Evolutionary conservation across 164 flowering plant species (phyloP).

Genomic region (Magnolia kwangsiensis): DNA sequence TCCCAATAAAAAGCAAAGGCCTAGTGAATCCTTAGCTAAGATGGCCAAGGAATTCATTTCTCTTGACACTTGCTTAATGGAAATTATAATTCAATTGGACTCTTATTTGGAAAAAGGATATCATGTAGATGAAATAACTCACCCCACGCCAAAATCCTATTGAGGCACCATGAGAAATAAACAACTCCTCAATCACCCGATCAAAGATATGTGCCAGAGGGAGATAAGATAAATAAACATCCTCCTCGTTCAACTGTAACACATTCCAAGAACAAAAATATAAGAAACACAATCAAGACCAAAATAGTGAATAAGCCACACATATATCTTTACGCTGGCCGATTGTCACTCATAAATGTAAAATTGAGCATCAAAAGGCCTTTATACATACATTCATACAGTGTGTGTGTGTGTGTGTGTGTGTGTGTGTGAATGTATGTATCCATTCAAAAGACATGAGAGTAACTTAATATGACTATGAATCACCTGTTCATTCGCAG

Average conservation of each 20-base stretch:
- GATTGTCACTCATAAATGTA: not conserved
- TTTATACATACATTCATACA: not conserved
- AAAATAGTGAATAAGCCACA: not conserved
- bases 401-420: too few relatives aligned
- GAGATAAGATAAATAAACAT: slow-evolving; percentile 85
- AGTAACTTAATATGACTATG: not conserved
- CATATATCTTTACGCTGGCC: not conserved
- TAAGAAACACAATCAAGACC: not conserved
- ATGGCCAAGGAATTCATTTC: not conserved
- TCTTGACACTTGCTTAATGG: not conserved
- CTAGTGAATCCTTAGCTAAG: not conserved
- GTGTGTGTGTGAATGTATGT: too few relatives aligned
- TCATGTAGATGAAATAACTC: slow-evolving; percentile 24
- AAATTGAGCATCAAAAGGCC: not conserved
- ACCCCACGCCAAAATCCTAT: slow-evolving; percentile 99
- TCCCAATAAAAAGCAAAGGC: not conserved
- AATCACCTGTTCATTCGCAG: slow-evolving; percentile 63
- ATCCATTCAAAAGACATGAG: too few relatives aligned
- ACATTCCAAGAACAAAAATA: slow-evolving; percentile 7
- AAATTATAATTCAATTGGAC: slow-evolving; percentile 1
- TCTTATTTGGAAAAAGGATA: not conserved
- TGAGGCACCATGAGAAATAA: slow-evolving; percentile 71
- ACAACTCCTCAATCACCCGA: slow-evolving; percentile 74
- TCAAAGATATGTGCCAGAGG: slow-evolving; percentile 96
- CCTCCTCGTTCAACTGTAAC: slow-evolving; percentile 51